Evolutionary conservation across 2,329 filamentous ascomycete species (phyloP).

Genomic region (Ophiostoma quercus): DNA sequence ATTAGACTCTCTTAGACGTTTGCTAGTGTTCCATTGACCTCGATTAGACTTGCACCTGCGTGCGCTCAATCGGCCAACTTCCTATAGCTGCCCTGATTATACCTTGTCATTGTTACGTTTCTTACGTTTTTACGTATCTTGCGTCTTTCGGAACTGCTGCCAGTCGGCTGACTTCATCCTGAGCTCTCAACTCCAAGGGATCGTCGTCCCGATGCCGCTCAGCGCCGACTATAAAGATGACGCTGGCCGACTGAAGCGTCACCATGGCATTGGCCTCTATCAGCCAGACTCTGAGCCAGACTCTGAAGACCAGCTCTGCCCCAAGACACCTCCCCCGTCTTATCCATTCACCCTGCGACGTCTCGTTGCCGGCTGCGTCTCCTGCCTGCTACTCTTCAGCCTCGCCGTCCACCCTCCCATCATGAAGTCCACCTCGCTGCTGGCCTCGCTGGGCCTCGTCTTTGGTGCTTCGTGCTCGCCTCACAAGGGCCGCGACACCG

Average conservation of each 20-base stretch:
- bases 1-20: not conserved
- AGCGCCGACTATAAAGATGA: conserved; percentile 1
- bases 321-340: not conserved
- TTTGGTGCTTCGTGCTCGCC: conserved; percentile 4
- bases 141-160: not conserved
- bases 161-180: not conserved
- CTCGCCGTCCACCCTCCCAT: not conserved
- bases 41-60: not conserved
- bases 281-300: not conserved
- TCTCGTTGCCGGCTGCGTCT: conserved; percentile 1
- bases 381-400: not conserved
- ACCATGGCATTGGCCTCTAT: not conserved
- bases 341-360: not conserved
- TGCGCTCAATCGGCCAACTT: not conserved
- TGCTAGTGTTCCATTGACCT: not conserved
- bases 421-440: not conserved
- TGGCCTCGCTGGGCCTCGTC: conserved; percentile 13
- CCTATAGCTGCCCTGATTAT: not conserved
- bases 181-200: not conserved
- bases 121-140: conserved; percentile 10
- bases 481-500: not conserved
- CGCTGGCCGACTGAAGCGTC: not conserved
- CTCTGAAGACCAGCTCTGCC: not conserved
- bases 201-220: conserved; percentile 9
- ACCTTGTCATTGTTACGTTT: conserved; percentile 10